Conservation (phyloP, 495 filamentous ascomycete genomes). For the Penicillium diatomitis region DNA sequence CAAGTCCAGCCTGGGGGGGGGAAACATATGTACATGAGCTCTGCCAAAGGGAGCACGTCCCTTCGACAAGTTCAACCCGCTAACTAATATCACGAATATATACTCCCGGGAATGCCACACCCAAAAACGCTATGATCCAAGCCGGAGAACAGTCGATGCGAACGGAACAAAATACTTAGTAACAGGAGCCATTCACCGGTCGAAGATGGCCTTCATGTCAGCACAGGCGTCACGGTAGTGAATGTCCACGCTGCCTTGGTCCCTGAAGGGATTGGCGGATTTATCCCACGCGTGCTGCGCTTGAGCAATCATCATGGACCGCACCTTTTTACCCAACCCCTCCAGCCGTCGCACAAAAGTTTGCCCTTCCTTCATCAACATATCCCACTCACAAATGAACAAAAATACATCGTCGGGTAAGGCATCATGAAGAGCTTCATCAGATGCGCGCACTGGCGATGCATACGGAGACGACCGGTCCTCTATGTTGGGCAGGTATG, state of each 20-base stretch:
- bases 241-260: slow-evolving; percentile 31
- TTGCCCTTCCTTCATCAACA: slow-evolving; percentile 72
- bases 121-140: not conserved
- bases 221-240: slow-evolving; percentile 37
- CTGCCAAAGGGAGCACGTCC: no score
- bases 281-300: slow-evolving; percentile 85
- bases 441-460: slow-evolving; percentile 51
- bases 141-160: not conserved
- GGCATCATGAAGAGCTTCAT: slow-evolving; percentile 37
- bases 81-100: no score
- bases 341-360: slow-evolving; percentile 55
- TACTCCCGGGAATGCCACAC: not conserved
- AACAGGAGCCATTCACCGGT: slow-evolving; percentile 9
- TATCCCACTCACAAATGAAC: slow-evolving; percentile 85
- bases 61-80: no score
- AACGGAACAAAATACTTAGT: not conserved
- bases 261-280: slow-evolving; percentile 65
- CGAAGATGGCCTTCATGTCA: slow-evolving; percentile 37
- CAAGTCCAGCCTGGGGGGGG: no score
- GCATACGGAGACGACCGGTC: slow-evolving; percentile 50
- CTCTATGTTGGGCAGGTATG: slow-evolving; percentile 55
- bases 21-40: no score
- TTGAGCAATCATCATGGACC: slow-evolving; percentile 60
- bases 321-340: slow-evolving; percentile 56
- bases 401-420: slow-evolving; percentile 60